Evolutionary conservation across 2,329 filamentous ascomycete species (phyloP), one percentile per base, ranked within the genome.

Genomic region (Colletotrichum agaves): DNA sequence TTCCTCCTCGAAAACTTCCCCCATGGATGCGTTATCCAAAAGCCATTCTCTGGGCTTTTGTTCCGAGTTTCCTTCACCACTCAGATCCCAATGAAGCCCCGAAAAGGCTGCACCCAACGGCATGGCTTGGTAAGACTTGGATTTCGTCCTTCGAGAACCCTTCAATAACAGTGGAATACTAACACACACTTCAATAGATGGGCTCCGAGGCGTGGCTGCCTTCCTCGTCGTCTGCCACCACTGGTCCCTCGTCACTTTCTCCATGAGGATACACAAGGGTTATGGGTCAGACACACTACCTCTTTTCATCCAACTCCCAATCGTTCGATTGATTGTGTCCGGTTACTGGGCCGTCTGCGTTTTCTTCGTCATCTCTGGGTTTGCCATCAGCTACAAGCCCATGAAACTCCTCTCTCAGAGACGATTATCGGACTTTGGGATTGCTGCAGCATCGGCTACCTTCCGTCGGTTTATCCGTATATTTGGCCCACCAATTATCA

Each of bases 181-280:
- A 50, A 23, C 27, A 35, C 17, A 6, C 13, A 60, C 33, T 37
- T 21, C 15, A 17, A 10, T 15, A 67, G 90, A 92, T 71, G 90
- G 90, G 13, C 78, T 92, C 13, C 80, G 90, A 73, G 90, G 90
- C 3, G 90, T 91, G 69, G 89, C 89, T 4, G 88, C 90, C 3
- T 82, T 92, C 33, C 74, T 91, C 31, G 90, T 92, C 13, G 91
- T 91, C 75, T 81, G 84, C 71, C 86, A 89, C 60, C 87, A 90
- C 75, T 83, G 59, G 59, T 58, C 60, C 5, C 52, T 67, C 12
- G 31, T 63, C 37, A 50, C 23, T 5, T 63, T 47, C 52, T 27
- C 46, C 23, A 33, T 44, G 35, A 27, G 41, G 11, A 53, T 66
- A 11, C 60, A 63, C n/a, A 56, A 43, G 17, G 64, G 64, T 17